A percentile compares a stretch with the other conserved stretches of the same genome.
phyloP scores from a whole-genome alignment of 768 basidiomycete genomes.

The Amanita thiersii region DNA sequence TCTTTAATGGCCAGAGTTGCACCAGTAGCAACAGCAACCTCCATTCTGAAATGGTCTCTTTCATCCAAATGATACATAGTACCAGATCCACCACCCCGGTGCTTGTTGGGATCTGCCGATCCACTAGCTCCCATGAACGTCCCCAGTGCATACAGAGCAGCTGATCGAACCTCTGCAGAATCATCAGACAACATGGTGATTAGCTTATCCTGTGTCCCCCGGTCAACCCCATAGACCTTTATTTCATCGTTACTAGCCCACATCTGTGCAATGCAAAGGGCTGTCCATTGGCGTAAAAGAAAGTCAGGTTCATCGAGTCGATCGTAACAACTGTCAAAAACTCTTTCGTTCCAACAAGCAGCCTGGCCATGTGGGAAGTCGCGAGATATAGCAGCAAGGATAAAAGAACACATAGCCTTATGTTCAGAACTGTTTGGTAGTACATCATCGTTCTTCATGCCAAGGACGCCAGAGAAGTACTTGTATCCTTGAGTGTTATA shows the following conservation, averaged over 20 bases:
- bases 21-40: conserved; percentile 86
- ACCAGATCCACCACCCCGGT: conserved; percentile 81
- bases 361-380: conserved; percentile 83
- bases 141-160: conserved; percentile 85
- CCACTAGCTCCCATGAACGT: conserved; percentile 91
- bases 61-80: conserved; percentile 72
- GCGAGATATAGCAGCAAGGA: conserved; percentile 83
- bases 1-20: conserved; percentile 84
- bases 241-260: conserved; percentile 93
- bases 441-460: conserved; percentile 54
- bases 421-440: conserved; percentile 95
- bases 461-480: conserved; percentile 78
- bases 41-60: conserved; percentile 77
- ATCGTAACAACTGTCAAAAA: conserved; percentile 83
- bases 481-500: conserved; percentile 77
- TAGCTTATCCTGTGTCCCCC: conserved; percentile 75
- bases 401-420: conserved; percentile 98
- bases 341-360: conserved; percentile 72
- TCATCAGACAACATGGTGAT: conserved; percentile 75
- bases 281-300: conserved; percentile 88
- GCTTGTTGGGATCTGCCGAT: conserved; percentile 53
- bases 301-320: conserved; percentile 87
- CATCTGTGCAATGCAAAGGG: conserved; percentile 88
- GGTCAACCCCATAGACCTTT: conserved; percentile 74
- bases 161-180: conserved; percentile 88